Evolutionary conservation across 495 filamentous ascomycete genomes (phyloP).

Genomic region (Penicillium verhagenii): DNA sequence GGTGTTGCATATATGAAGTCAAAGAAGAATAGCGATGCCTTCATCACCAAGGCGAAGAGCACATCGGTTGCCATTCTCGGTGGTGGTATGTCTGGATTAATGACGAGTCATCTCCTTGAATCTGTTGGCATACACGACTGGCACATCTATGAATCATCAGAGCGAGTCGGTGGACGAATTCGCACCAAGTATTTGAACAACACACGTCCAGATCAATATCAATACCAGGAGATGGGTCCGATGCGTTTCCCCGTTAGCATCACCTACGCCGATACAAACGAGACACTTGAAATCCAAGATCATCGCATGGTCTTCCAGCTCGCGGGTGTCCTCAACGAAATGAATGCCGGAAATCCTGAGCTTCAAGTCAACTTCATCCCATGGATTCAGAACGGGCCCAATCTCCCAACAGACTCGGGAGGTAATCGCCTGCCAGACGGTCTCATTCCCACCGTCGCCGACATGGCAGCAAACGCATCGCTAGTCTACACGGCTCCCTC

Average conservation of each 20-base stretch:
- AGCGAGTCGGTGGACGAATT: conserved; percentile 56
- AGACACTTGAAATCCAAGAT: conserved; percentile 55
- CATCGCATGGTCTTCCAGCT: conserved; percentile 65
- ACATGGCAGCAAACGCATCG: conserved; percentile 31
- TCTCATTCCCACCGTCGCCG: conserved; percentile 38
- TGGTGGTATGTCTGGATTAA: conserved; percentile 66
- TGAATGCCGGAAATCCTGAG: conserved; percentile 52
- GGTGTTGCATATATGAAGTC: conserved; percentile 60
- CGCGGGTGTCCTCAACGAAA: conserved; percentile 54
- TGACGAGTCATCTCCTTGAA: conserved; percentile 52
- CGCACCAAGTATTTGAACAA: conserved; percentile 62
- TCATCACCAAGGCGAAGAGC: conserved; percentile 51
- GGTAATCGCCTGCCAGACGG: conserved; percentile 53
- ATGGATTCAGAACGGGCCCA: conserved; percentile 56
- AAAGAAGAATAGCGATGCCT: conserved; percentile 50
- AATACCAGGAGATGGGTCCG: conserved; percentile 75
- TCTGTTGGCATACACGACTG: conserved; percentile 55
- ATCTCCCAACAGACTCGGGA: conserved; percentile 49
- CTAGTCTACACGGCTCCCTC: conserved; percentile 32
- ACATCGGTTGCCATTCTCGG: conserved; percentile 59
- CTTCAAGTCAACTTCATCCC: conserved; percentile 64
- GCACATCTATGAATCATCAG: conserved; percentile 52
- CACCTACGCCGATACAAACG: conserved; percentile 50
- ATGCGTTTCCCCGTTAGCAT: conserved; percentile 61
- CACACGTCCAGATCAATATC: conserved; percentile 57